Base-by-base conservation (phyloP, 768 basidiomycete species). In the Daedaleopsis nitida region DNA sequence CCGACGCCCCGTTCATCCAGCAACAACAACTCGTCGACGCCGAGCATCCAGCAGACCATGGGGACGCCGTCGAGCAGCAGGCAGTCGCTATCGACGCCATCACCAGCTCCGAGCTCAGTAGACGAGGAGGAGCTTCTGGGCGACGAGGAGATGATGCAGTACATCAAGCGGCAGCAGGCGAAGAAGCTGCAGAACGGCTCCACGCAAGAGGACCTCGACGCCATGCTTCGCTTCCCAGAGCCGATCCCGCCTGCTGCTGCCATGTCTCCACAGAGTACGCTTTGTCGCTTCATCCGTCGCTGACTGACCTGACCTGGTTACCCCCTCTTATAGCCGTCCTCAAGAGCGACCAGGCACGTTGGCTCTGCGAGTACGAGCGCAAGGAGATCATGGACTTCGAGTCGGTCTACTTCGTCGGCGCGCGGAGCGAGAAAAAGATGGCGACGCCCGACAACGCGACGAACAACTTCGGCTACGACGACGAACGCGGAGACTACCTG, bases 111-210 rank as follows among this genome's bases (percentile, higher is more conserved):
- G 27, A 87, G 85, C 66, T 78, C 83, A 2, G 78, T 91, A 3
- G 93, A 93, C 60, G 95, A 96, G 60, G 94, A 96, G 63, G 92
- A 96, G 72, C 53, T 89, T 8, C 76, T 91, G 17, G 97, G 92
- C 16, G 97, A 99, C 70, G 95, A 97, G 63, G 97, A 99, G 77
- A 99, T 99, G 97, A 75, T 91, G 69, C 88, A 91, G 60, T 99
- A 96, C 74, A 92, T 98, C 64, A 85, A 86, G 65, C 84, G 95
- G 24, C 92, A 97, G 65, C 90, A 94, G 66, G 86, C 92, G 42
- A 94, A 94, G 79, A 93, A 89, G 74, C 72, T 94, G 63, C 89
- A 92, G 11, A 81, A 83, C 13, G 94, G 94, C 32, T 88, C 92
- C 9, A 88, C 86, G 35, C 92, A 94, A 69, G 88, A 91, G 65